Base-by-base conservation (phyloP, 129 eudicot species). In the Daucus carota region DNA sequence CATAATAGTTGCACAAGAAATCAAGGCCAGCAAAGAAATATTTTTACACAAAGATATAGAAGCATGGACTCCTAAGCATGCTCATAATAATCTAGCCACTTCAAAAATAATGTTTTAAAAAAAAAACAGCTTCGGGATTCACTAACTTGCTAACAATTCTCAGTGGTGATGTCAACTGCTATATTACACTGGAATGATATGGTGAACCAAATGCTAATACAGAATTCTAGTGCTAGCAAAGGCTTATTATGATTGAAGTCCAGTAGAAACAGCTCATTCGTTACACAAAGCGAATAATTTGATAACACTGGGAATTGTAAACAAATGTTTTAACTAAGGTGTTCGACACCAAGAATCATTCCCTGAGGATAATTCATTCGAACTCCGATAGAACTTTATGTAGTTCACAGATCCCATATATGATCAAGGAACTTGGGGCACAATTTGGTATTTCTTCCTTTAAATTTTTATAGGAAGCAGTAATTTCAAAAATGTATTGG, bases 11-110 rank as follows among this genome's bases (percentile, higher is more conserved):
- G 70, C 20, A 29, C 38, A 13, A 67, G 69, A 83, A 86, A 60
- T 87, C 85, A 68, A 86, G 81, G 76, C 90, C 90, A 6, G 87
- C 80, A 42, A 86, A 86, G 54, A 85, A 83, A 26, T 29, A 15
- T 31, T 57, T 28, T 38, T 8, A 29, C 65, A n/a, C 24, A 15
- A n/a, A 57, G 48, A 22, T 68, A 33, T 20, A 68, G 15, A 68
- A 36, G 17, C 44, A 20, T 38, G 7, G 44, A 10, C 73, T 36
- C 46, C 46, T 36, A 34, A 31, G 34, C 18, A 12, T 65, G 32
- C 26, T 65, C 71, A 28, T 65, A 65, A 32, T 8, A 29, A 65
- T 9, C 38, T 24, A 32, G 9, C 9, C 8, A n/a, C 65, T 57
- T 1, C 32, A 65, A 9, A 20, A 36, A 36, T 32, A 68, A 34